Base-by-base conservation (phyloP, 2,329 filamentous ascomycete genomes). In the Chalaropsis thielavioides region DNA sequence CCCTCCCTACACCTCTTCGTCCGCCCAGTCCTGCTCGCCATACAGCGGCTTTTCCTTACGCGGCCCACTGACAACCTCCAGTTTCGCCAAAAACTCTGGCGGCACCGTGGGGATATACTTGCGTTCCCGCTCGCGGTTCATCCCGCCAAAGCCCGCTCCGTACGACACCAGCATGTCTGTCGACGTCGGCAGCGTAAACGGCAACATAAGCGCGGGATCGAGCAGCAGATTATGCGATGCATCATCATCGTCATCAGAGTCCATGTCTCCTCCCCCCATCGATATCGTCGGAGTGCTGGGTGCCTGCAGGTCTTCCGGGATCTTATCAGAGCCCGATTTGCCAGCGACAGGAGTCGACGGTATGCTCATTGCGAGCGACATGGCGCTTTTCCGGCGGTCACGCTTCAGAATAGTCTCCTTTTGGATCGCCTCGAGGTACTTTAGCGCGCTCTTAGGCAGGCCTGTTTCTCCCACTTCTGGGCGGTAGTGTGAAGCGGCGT, bases 151-250 rank as follows among this genome's bases (percentile, higher is more conserved):
- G 0, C 94, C 94, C 13, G 94, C 92, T 0, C 94, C 94, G 71
- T 95, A 99, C 69, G 87, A 92, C 60, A 99, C 84, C 60, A 97
- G 81, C 94, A 99, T 99, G 74, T 99, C 94, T 31, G 92, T 97
- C 66, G 90, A 94, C 1, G 92, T 96, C 1, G 94, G 94, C 35
- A 99, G 79, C n/a, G 88, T 88, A 73, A 99, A 99, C 0, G 94
- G 94, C 31, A 99, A 81, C 82, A 96, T 95, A 67, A 96, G 79
- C 1, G 92, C 89, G 2, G 92, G 90, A 71, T 97, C 92, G 63
- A 97, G 76, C 54, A 96, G 83, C 43, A 96, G 79, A 67, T 89
- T 82, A 69, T 89, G 84, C 0, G 88, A 87, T 15, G 85, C 79
- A 13, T 85, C 81, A 10, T 85, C 82, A 17, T 86, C 76, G 38